A percentile compares a stretch with the other conserved stretches of the same genome.
Evolutionary conservation across 2,329 filamentous ascomycete genomes (phyloP).

Genomic region (Fusarium succisae): DNA sequence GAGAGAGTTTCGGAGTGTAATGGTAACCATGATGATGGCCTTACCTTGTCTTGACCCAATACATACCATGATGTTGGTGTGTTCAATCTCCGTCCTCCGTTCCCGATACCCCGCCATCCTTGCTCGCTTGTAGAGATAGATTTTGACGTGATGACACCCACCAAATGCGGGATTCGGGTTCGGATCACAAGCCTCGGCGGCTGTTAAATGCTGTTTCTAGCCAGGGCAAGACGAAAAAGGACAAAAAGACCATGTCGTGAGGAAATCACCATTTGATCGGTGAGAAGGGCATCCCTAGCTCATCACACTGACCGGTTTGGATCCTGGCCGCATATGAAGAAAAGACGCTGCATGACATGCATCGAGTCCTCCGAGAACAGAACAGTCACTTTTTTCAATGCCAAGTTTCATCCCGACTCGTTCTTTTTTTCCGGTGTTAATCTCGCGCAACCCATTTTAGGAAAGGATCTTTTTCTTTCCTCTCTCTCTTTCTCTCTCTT

Average conservation of each 20-base stretch:
- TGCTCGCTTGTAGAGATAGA: not conserved
- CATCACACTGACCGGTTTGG: slow-evolving; percentile 16
- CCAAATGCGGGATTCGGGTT: slow-evolving; percentile 20
- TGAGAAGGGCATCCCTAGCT: not conserved
- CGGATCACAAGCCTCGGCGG: slow-evolving; percentile 19
- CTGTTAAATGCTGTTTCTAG: not conserved
- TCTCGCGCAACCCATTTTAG: not conserved
- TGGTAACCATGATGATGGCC: not conserved
- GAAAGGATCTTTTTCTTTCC: not conserved
- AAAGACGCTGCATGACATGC: slow-evolving; percentile 13
- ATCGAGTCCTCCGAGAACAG: not conserved
- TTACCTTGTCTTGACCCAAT: not conserved
- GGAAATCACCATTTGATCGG: not conserved
- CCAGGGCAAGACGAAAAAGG: not conserved
- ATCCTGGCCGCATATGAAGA: slow-evolving; percentile 14
- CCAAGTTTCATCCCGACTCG: not conserved
- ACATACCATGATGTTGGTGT: not conserved
- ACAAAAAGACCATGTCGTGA: not conserved
- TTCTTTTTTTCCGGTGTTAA: not conserved
- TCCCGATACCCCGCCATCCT: slow-evolving; percentile 27
- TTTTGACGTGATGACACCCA: slow-evolving; percentile 33
- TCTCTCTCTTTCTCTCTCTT: not conserved
- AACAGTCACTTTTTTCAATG: not conserved
- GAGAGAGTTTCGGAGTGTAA: not conserved
- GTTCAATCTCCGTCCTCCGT: slow-evolving; percentile 19